These are phyloP conservation scores for Powellomyces hirtus DNA, from an alignment of 192 early-diverging fungal species.

Conservation along the genomic window DNA sequence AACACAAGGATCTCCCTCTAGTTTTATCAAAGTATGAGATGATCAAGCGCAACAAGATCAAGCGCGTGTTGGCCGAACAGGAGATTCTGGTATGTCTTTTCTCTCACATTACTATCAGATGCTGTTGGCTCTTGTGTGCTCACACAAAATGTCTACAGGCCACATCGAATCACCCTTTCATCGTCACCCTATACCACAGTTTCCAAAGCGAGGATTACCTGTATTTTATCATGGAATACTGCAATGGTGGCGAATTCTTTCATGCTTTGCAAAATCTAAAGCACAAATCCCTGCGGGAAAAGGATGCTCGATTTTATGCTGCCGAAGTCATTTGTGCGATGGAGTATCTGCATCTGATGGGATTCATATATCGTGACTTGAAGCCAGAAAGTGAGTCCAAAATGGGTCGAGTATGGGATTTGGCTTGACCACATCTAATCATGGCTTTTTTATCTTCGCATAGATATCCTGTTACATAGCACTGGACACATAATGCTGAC, in stretches of 20 bases:
- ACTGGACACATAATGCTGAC: constrained; percentile 98
- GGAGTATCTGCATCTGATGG: constrained; percentile 94
- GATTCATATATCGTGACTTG: constrained; percentile 96
- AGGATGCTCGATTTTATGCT: constrained; percentile 94
- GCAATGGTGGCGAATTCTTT: constrained; percentile 88
- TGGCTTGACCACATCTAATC: too few species aligned
- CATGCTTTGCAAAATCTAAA: constrained; percentile 80
- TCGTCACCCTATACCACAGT: constrained; percentile 85
- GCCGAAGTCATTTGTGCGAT: constrained; percentile 94
- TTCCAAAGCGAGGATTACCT: constrained; percentile 85
- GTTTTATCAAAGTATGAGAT: constrained; percentile 93
- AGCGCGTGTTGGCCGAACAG: constrained; percentile 95
- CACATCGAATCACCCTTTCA: constrained; percentile 85
- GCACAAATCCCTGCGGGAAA: constrained; percentile 84
- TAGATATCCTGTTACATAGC: constrained; percentile 82
- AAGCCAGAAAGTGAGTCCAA: constrained; percentile 88
- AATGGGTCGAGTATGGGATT: too few species aligned
- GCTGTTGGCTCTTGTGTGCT: not conserved
- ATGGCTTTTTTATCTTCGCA: not conserved
- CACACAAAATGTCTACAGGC: constrained; percentile 35
- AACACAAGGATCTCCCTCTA: constrained; percentile 23
- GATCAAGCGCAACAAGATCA: constrained; percentile 98
- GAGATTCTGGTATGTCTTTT: constrained; percentile 78
- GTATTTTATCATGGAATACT: constrained; percentile 90
- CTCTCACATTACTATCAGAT: not conserved